Base-by-base conservation (phyloP, 148 eudicot genomes). In the Camellia japonica region DNA sequence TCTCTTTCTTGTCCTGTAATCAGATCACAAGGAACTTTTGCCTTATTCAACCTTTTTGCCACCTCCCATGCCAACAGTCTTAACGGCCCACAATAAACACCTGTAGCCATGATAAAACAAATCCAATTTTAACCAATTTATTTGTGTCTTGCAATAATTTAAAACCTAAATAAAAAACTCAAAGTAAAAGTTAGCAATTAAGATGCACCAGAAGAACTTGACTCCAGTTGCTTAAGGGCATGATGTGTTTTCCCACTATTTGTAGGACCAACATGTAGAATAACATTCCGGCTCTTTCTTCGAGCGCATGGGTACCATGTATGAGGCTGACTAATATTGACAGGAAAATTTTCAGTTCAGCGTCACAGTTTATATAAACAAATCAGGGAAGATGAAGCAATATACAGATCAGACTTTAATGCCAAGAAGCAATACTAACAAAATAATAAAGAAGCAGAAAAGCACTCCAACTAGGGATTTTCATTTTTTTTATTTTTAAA, bases 51-150 rank as follows among this genome's bases (percentile, higher is more conserved):
- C 71, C 97, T 91, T 56, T 96, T 91, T 67, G 99, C 97, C 73
- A 96, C 97, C 86, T 96, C 99, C 99, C 99, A 96, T 19, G 99
- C 99, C 85, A 96, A 85, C 74, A 96, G 85, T 88, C 99, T 90
- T 83, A 96, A 84, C 47, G 99, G 99, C 73, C 97, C 99, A 85
- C 99, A 96, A 83, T 96, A 96, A 19, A 96, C 84, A 81, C 99
- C 99, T 96, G 80, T 78, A 82, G 38, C 74, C 74, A 77, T 58
- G 68, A 52, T 18, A 54, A 78, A 55, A 30, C 49, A 77, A 54
- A 67, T 19, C 58, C 18, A 5, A 65, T 66, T 67, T 64, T 52
- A 4, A 30, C 41, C 19, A 51, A 23, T 23, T 49, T 16, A 30
- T 30, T 23, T 14, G 56, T 3, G 6, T 20, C 69, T 46, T 38